Conservation (phyloP, 768 basidiomycete genomes). For the Boletus edulis region DNA sequence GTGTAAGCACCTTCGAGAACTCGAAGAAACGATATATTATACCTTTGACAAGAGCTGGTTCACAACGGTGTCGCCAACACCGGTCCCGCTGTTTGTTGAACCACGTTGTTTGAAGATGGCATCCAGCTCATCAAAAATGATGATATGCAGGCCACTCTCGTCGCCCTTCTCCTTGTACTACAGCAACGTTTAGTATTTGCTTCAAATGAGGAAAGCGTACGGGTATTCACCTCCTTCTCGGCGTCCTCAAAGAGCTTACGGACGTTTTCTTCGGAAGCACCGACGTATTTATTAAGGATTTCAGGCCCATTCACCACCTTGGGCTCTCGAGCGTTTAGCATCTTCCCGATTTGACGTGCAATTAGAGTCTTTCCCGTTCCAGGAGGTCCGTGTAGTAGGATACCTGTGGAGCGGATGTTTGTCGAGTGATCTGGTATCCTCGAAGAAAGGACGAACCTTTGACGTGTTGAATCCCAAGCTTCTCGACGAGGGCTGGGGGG, state of each 20-base stretch:
- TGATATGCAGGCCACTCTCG: constrained; percentile 96
- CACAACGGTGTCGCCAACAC: constrained; percentile 98
- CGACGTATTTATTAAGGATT: constrained; percentile 95
- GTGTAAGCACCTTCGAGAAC: constrained; percentile 9
- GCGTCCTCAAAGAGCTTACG: constrained; percentile 98
- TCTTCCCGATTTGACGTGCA: constrained; percentile 98
- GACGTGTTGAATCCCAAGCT: constrained; percentile 96
- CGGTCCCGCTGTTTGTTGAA: constrained; percentile 85
- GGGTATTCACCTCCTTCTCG: constrained; percentile 77
- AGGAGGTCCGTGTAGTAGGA: constrained; percentile 92
- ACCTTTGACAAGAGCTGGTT: constrained; percentile 98
- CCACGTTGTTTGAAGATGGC: constrained; percentile 99
- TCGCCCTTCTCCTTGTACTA: constrained; percentile 98
- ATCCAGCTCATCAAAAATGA: constrained; percentile 98
- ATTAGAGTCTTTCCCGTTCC: constrained; percentile 99
- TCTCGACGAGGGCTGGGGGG: constrained; percentile 94
- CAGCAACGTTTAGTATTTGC: background rate
- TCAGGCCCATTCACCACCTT: constrained; percentile 99
- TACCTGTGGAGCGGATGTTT: constrained; percentile 49
- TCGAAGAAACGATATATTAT: background rate
- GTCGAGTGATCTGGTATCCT: background rate
- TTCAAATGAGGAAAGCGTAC: background rate
- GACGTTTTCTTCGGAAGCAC: constrained; percentile 96
- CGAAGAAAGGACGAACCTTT: constrained; percentile 61
- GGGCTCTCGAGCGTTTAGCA: constrained; percentile 96